These are phyloP conservation scores for Pseudogymnoascus sp. DNA, from an alignment of 2,329 filamentous ascomycete genomes.

Conservation along the genomic window DNA sequence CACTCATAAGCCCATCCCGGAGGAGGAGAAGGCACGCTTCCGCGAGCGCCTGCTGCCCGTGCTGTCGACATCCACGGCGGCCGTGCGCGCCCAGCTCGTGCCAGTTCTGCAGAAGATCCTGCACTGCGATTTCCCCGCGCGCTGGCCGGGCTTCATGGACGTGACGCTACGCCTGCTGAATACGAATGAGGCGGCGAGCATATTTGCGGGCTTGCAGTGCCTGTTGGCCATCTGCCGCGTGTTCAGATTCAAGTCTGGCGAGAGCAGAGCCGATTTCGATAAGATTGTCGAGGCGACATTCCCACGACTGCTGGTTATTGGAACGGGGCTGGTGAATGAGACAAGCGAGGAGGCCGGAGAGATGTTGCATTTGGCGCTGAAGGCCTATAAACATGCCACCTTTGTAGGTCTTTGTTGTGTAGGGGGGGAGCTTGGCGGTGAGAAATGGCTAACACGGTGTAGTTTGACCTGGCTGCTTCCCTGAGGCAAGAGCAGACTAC, in stretches of 20 bases:
- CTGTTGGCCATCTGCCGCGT: constrained; percentile 89
- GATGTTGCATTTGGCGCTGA: constrained; percentile 90
- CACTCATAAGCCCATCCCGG: constrained; percentile 66
- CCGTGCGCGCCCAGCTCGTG: constrained; percentile 85
- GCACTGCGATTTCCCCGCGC: constrained; percentile 86
- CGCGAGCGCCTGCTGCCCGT: constrained; percentile 82
- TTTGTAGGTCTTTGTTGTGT: constrained; percentile 55
- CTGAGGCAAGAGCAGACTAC: constrained; percentile 74
- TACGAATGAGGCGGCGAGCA: constrained; percentile 74
- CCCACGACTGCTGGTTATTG: constrained; percentile 76
- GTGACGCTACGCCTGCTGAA: constrained; percentile 84
- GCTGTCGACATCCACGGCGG: constrained; percentile 68
- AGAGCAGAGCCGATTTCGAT: constrained; percentile 80
- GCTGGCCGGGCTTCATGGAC: constrained; percentile 91
- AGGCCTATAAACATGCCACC: constrained; percentile 96
- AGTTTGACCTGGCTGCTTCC: constrained; percentile 78
- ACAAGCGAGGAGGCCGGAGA: constrained; percentile 90
- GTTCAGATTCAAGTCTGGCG: constrained; percentile 81
- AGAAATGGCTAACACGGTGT: constrained; percentile 29
- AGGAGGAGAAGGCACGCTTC: constrained; percentile 81
- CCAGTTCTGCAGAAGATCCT: constrained; percentile 93
- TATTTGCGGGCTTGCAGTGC: constrained; percentile 90
- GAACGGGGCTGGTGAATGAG: constrained; percentile 80
- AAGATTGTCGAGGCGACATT: constrained; percentile 89
- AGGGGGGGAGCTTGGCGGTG: constrained; percentile 11